phyloP scores from a whole-genome alignment of 805 yeast genomes.

The Kluyveromyces siamensis region DNA sequence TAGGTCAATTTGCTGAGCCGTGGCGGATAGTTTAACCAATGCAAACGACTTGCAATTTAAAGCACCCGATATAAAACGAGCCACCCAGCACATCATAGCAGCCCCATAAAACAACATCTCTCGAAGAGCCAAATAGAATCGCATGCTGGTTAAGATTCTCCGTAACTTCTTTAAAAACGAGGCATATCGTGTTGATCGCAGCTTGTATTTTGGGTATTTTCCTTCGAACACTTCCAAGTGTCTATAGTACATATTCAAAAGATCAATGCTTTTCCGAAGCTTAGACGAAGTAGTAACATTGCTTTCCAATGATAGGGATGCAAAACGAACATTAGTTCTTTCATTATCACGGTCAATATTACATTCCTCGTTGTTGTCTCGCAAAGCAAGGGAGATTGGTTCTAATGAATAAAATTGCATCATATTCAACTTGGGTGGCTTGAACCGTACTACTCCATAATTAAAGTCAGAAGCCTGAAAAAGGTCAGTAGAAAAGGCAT shows the following conservation, averaged over 20 bases:
- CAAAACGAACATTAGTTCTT: neutral
- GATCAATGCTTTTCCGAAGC: slow-evolving; percentile 10
- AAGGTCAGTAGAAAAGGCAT: slow-evolving; percentile 5
- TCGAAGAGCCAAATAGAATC: neutral
- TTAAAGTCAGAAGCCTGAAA: neutral
- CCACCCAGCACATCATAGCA: slow-evolving; percentile 8
- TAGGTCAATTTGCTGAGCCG: slow-evolving; percentile 72
- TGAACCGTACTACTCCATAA: slow-evolving; percentile 40
- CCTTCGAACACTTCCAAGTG: slow-evolving; percentile 13
- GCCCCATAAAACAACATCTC: slow-evolving; percentile 4
- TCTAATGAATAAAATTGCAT: slow-evolving; percentile 69
- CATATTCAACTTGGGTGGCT: slow-evolving; percentile 59
- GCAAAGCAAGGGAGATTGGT: slow-evolving; percentile 59
- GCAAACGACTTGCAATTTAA: slow-evolving; percentile 13
- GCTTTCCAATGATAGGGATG: neutral
- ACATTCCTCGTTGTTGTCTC: slow-evolving; percentile 19
- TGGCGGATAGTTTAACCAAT: slow-evolving; percentile 37
- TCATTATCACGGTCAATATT: slow-evolving; percentile 14
- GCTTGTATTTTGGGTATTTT: slow-evolving; percentile 7
- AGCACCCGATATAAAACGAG: slow-evolving; percentile 10
- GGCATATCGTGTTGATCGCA: neutral
- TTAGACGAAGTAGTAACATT: neutral
- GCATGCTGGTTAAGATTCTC: neutral
- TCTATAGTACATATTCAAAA: slow-evolving; percentile 18
- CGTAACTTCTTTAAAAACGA: neutral